phyloP scores from a whole-genome alignment of 73 alveolate genomes.

The Paramecium sexaurelia region DNA sequence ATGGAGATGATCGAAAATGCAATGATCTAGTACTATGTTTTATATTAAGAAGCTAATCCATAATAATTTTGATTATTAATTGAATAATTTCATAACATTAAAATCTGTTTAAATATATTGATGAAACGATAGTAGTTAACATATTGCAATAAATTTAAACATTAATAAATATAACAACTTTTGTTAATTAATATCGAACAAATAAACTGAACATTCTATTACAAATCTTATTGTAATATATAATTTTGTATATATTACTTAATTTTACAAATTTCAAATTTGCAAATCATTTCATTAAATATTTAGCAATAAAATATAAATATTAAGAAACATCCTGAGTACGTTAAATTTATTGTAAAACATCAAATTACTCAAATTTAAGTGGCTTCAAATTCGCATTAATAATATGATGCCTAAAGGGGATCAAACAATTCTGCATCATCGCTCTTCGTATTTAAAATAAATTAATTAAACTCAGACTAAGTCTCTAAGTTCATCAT shows the following conservation, averaged over 20 bases:
- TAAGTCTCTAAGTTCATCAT: not conserved
- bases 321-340: not conserved
- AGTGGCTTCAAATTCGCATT: constrained; percentile 9
- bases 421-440: not conserved
- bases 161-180: not conserved
- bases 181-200: not conserved
- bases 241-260: not conserved
- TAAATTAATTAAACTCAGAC: constrained; percentile 7
- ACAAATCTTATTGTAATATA: not conserved
- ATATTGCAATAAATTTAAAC: not conserved
- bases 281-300: not conserved
- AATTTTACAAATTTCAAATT: not conserved
- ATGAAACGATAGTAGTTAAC: not conserved
- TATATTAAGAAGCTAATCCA: constrained; percentile 21
- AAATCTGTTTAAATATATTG: not conserved
- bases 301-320: not conserved
- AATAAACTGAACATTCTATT: not conserved
- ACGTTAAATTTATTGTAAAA: not conserved
- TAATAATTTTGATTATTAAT: not conserved
- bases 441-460: not conserved
- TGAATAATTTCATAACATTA: not conserved
- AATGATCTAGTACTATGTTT: not conserved
- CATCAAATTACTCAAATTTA: constrained; percentile 26
- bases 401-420: not conserved
- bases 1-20: not conserved